Percentiles rank a stretch among this genome's conserved stretches.
Evolutionary conservation across 2,329 filamentous ascomycete genomes (phyloP).

Genomic region (Fusarium beomiforme): DNA sequence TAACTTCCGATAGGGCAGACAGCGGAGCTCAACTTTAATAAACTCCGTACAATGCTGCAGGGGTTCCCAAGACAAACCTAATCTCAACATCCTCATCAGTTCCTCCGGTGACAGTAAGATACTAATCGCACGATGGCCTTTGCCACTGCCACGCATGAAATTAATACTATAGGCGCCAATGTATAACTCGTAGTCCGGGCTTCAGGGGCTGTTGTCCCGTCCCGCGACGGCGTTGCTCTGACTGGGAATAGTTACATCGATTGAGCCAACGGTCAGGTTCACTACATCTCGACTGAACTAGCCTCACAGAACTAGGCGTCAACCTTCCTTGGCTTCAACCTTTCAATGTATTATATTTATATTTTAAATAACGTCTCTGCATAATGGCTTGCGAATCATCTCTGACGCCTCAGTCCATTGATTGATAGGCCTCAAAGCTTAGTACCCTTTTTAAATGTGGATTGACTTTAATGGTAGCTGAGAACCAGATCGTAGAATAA

Average conservation of each 20-base stretch:
- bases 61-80: conserved; percentile 10
- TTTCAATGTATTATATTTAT: too few species aligned
- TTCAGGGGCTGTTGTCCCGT: not conserved
- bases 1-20: not conserved
- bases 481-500: too few species aligned
- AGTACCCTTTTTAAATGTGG: too few species aligned
- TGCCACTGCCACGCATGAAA: not conserved
- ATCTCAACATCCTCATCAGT: not conserved
- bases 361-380: too few species aligned
- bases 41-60: not conserved
- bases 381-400: not conserved
- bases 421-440: too few species aligned
- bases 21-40: conserved; percentile 14
- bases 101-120: conserved; percentile 13
- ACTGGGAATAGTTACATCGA: not conserved
- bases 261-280: not conserved
- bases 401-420: not conserved
- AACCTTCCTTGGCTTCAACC: not conserved
- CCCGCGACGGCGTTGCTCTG: not conserved
- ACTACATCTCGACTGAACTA: not conserved
- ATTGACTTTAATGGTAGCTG: too few species aligned
- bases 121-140: conserved; percentile 1
- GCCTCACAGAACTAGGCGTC: not conserved
- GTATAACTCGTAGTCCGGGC: not conserved
- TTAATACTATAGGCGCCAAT: not conserved